A percentile compares a stretch with the other conserved stretches of the same genome.
phyloP scores from a whole-genome alignment of 495 filamentous ascomycete genomes.

The Xylaria flabelliformis region DNA sequence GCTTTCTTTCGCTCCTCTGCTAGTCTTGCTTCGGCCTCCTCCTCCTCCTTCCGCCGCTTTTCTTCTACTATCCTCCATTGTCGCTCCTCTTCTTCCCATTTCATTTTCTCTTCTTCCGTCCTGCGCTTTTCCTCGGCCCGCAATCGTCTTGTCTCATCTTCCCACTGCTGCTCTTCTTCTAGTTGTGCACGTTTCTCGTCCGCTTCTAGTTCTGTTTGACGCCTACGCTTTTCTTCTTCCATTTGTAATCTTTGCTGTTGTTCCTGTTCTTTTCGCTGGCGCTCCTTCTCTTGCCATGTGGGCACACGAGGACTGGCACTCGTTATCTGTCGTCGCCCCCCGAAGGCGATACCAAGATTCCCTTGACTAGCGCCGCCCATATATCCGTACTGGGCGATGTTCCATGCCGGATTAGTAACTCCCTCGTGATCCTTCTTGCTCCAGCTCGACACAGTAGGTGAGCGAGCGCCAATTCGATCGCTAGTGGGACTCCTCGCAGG shows the following conservation, averaged over 20 bases:
- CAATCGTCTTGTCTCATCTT: conserved; percentile 72
- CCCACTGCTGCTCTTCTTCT: conserved; percentile 80
- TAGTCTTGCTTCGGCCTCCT: conserved; percentile 68
- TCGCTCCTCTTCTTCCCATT: conserved; percentile 85
- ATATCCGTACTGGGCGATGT: conserved; percentile 98
- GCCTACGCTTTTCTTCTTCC: conserved; percentile 70
- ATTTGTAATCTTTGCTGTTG: conserved; percentile 65
- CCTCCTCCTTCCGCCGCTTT: conserved; percentile 72
- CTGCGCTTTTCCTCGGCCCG: conserved; percentile 72
- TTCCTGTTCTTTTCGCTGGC: conserved; percentile 57
- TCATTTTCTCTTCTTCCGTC: conserved; percentile 76
- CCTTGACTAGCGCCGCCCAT: conserved; percentile 98
- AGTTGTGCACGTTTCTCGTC: conserved; percentile 71
- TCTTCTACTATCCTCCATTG: conserved; percentile 86
- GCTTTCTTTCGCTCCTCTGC: conserved; percentile 70
- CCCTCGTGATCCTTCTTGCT: conserved; percentile 83
- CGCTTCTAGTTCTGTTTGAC: conserved; percentile 66
- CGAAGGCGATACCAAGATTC: conserved; percentile 92
- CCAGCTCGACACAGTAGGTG: conserved; percentile 79
- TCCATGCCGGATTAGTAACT: conserved; percentile 89
- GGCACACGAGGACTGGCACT: conserved; percentile 79
- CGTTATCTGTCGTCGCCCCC: conserved; percentile 90
- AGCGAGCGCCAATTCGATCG: conserved; percentile 45
- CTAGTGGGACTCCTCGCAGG: conserved; percentile 63
- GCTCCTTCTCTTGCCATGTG: conserved; percentile 65